phyloP scores from a whole-genome alignment of 106 monocot species.

The Dioscorea dumetorum region DNA sequence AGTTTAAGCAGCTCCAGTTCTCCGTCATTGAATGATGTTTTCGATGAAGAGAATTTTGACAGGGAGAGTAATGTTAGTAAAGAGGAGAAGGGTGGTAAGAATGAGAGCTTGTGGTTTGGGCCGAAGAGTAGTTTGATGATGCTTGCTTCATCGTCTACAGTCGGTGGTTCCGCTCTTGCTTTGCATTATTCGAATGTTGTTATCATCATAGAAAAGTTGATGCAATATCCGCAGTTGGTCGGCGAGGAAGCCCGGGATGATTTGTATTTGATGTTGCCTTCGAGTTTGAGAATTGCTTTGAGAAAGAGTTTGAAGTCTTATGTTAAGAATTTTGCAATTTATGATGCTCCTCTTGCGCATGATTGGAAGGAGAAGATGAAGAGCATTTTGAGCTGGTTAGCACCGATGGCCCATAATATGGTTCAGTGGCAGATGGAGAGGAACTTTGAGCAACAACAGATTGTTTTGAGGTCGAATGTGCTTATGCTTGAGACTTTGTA shows the following conservation, averaged over 20 bases:
- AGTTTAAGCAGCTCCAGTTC: conserved; percentile 52
- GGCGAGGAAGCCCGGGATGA: conserved; percentile 92
- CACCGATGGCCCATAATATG: conserved; percentile 93
- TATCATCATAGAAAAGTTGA: conserved; percentile 87
- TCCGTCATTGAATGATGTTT: conserved; percentile 14
- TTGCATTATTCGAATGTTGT: conserved; percentile 85
- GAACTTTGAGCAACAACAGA: conserved; percentile 86
- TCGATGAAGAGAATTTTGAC: conserved; percentile 18
- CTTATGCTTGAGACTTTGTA: conserved; percentile 77
- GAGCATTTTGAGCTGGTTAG: conserved; percentile 67
- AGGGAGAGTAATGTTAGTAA: conserved; percentile 14
- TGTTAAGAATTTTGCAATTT: conserved; percentile 72
- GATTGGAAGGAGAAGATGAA: conserved; percentile 76
- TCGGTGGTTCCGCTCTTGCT: conserved; percentile 77
- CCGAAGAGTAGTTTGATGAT: conserved; percentile 46
- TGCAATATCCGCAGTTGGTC: conserved; percentile 67
- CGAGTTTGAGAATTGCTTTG: conserved; percentile 43
- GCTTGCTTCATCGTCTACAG: conserved; percentile 56
- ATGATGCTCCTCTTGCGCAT: conserved; percentile 85
- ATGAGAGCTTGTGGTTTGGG: conserved; percentile 19
- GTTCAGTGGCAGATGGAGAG: conserved; percentile 89
- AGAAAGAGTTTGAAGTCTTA: conserved; percentile 61
- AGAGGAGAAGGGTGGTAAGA: conserved; percentile 7
- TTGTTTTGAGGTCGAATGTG: conserved; percentile 46
- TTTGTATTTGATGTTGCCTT: conserved; percentile 86